These are phyloP conservation scores for Gorgonomyces haynaldii DNA, from an alignment of 192 early-diverging fungal species.

Conservation along the genomic window DNA sequence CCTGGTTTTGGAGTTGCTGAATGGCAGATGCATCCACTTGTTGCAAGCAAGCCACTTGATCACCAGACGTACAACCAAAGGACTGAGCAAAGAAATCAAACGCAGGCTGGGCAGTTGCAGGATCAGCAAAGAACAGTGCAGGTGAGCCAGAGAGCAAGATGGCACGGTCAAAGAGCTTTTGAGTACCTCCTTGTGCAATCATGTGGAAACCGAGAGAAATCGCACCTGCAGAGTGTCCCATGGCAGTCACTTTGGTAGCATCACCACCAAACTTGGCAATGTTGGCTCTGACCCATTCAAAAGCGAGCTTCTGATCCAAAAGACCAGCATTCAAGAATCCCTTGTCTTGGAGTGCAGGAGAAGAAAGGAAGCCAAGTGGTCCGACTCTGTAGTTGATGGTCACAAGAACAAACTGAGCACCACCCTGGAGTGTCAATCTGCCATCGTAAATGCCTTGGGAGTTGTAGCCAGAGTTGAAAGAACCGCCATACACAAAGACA, in stretches of 20 bases:
- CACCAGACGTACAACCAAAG: background rate
- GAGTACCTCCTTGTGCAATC: slow-evolving; percentile 3
- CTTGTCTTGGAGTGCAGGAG: slow-evolving; percentile 1
- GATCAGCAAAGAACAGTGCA: background rate
- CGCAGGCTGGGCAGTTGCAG: no score
- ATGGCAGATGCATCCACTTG: background rate
- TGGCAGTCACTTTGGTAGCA: slow-evolving; percentile 38
- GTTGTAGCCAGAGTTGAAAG: slow-evolving; percentile 28
- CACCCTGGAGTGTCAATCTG: slow-evolving; percentile 4
- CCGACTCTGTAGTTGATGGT: slow-evolving; percentile 35
- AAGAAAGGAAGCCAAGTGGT: slow-evolving; percentile 21
- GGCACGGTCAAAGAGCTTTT: slow-evolving; percentile 2
- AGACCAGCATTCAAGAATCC: slow-evolving; percentile 22
- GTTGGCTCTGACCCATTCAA: slow-evolving; percentile 49
- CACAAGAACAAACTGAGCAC: slow-evolving; percentile 15
- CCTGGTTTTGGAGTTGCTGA: background rate
- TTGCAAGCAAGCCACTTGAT: background rate
- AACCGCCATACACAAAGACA: slow-evolving; percentile 51
- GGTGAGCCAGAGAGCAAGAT: slow-evolving; percentile 5
- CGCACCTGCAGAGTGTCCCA: slow-evolving; percentile 50
- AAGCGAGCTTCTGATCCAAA: slow-evolving; percentile 25
- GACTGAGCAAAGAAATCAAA: background rate
- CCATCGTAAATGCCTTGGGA: slow-evolving; percentile 30
- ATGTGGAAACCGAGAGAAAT: slow-evolving; percentile 18
- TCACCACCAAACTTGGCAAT: slow-evolving; percentile 57